These are phyloP conservation scores for Cercospora nicotianae DNA, from an alignment of 2,329 filamentous ascomycete species.

Conservation along the genomic window DNA sequence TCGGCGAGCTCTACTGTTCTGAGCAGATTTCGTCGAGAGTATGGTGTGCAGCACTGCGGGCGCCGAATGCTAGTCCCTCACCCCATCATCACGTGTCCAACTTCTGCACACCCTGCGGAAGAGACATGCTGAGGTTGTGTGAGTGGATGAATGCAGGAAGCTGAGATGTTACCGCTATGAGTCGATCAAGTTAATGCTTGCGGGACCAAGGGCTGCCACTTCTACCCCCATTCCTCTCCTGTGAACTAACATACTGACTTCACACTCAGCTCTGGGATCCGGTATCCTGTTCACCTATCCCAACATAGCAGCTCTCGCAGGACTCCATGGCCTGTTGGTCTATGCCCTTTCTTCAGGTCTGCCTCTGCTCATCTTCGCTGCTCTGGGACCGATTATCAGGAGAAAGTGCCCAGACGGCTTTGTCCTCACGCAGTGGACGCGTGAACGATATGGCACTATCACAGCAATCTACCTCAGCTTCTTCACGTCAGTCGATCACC, in stretches of 20 bases:
- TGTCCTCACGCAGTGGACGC: slow-evolving; percentile 80
- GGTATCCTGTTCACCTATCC: slow-evolving; percentile 83
- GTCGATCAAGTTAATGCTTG: slow-evolving; percentile 99
- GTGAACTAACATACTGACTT: slow-evolving; percentile 28
- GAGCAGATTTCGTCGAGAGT: slow-evolving; percentile 2
- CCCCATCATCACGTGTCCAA: slow-evolving; percentile 9
- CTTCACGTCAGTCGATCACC: slow-evolving; percentile 56
- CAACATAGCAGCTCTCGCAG: slow-evolving; percentile 74
- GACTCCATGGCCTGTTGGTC: slow-evolving; percentile 74
- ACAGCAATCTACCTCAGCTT: slow-evolving; percentile 73
- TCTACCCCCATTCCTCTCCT: slow-evolving; percentile 49
- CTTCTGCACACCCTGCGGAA: background rate
- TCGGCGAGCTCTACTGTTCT: background rate
- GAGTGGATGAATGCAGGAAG: slow-evolving; percentile 54
- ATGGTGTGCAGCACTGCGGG: slow-evolving; percentile 70
- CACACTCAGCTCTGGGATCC: slow-evolving; percentile 68
- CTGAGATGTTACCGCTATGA: slow-evolving; percentile 95
- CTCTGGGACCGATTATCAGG: slow-evolving; percentile 73
- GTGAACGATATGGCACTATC: slow-evolving; percentile 70
- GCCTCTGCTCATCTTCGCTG: slow-evolving; percentile 72
- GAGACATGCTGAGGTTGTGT: slow-evolving; percentile 9
- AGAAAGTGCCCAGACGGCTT: slow-evolving; percentile 80
- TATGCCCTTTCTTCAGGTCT: slow-evolving; percentile 72
- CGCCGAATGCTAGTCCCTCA: slow-evolving; percentile 57
- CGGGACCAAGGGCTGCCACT: slow-evolving; percentile 97